phyloP scores from a whole-genome alignment of 1,284 basidiomycete species.

The Ganoderma meredithae region DNA sequence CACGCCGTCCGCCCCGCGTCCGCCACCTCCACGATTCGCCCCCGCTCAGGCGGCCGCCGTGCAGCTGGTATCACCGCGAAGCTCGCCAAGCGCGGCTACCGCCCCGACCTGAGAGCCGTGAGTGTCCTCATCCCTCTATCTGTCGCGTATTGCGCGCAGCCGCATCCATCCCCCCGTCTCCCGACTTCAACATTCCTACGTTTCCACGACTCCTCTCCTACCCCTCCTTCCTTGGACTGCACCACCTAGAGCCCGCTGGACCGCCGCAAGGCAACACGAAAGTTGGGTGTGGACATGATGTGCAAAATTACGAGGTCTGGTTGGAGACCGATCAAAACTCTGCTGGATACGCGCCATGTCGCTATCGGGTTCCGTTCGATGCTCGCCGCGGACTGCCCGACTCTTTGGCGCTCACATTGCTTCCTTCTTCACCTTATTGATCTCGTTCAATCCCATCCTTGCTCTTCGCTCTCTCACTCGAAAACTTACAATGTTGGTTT shows the following conservation, averaged over 20 bases:
- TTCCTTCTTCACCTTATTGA: conserved; percentile 20
- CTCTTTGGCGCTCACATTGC: conserved; percentile 73
- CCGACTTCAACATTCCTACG: not conserved
- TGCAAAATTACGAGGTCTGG: conserved; percentile 68
- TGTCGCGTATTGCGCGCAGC: conserved; percentile 21
- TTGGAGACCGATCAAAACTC: conserved; percentile 67
- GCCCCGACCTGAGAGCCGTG: conserved; percentile 84
- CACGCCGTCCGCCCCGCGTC: conserved; percentile 57
- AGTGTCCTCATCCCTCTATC: conserved; percentile 47
- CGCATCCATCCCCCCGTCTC: conserved; percentile 19
- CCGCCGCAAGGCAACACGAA: conserved; percentile 65
- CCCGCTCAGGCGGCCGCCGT: conserved; percentile 78
- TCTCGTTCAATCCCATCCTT: conserved; percentile 18
- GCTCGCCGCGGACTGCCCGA: conserved; percentile 66
- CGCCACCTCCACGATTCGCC: conserved; percentile 65
- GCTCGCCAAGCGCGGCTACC: conserved; percentile 78
- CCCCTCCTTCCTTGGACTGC: conserved; percentile 27
- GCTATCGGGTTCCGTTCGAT: conserved; percentile 76
- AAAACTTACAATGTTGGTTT: conserved; percentile 33
- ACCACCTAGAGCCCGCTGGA: conserved; percentile 70
- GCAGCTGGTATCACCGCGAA: conserved; percentile 75
- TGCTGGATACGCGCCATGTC: conserved; percentile 67
- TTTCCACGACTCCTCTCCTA: not conserved
- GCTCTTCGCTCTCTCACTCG: not conserved
- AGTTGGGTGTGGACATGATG: conserved; percentile 86